phyloP scores from a whole-genome alignment of 192 early-diverging fungal species.

The Jimgerdemannia flammicorona region DNA sequence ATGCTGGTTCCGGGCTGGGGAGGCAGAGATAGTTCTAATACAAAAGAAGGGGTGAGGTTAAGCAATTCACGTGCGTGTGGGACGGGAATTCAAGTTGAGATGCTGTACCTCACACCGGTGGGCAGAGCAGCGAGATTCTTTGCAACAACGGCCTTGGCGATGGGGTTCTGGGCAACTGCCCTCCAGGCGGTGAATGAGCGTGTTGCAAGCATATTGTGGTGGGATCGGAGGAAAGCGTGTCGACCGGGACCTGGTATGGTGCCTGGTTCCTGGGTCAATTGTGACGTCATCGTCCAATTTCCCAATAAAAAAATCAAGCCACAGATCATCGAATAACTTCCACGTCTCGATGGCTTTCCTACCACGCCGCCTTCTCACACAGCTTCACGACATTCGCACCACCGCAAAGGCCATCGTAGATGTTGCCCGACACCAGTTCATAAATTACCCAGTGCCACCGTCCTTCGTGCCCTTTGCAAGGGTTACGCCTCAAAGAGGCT shows the following conservation, averaged over 20 bases:
- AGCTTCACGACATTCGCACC: not conserved
- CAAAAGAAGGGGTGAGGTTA: not conserved
- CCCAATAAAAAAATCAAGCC: too few relatives aligned
- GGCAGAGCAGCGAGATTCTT: conserved; percentile 24
- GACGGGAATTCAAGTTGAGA: not conserved
- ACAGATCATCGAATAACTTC: not conserved
- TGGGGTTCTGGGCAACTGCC: too few relatives aligned
- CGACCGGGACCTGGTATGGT: too few relatives aligned
- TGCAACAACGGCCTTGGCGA: conserved; percentile 11
- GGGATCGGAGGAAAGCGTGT: too few relatives aligned
- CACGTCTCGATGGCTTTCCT: not conserved
- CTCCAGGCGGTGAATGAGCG: too few relatives aligned
- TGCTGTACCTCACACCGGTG: conserved; percentile 20
- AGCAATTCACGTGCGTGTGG: not conserved
- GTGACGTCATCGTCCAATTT: too few relatives aligned
- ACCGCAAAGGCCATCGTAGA: not conserved
- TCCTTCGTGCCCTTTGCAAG: not conserved
- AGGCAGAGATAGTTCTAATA: conserved; percentile 25
- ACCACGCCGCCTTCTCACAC: not conserved
- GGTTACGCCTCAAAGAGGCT: not conserved
- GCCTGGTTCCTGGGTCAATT: too few relatives aligned
- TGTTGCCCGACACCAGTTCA: not conserved
- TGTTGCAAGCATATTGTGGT: too few relatives aligned
- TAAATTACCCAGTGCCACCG: not conserved
- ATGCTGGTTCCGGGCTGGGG: conserved; percentile 16